These are phyloP conservation scores for Podaxis sp. DNA, from an alignment of 768 basidiomycete species.

Conservation along the genomic window DNA sequence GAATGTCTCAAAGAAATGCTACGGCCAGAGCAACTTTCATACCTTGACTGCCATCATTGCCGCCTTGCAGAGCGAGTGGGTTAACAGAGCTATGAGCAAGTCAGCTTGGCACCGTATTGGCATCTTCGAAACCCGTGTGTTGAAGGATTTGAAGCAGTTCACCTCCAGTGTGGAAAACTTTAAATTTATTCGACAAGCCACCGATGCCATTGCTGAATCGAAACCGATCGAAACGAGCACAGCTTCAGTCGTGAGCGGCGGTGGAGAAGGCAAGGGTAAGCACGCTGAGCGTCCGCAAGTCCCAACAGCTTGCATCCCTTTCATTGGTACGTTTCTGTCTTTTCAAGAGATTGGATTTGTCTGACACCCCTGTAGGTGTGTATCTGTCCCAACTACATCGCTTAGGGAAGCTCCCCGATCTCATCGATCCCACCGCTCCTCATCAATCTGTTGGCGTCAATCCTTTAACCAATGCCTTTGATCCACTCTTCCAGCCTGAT, in stretches of 20 bases:
- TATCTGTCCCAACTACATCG: constrained; percentile 74
- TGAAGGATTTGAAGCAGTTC: constrained; percentile 70
- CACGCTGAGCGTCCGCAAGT: constrained; percentile 37
- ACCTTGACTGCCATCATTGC: constrained; percentile 79
- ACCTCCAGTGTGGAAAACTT: constrained; percentile 68
- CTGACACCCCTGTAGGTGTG: constrained; percentile 46
- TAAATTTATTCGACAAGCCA: constrained; percentile 66
- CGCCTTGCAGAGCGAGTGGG: constrained; percentile 71
- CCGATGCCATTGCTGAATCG: constrained; percentile 63
- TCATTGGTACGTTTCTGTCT: constrained; percentile 58
- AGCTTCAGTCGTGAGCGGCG: constrained; percentile 49
- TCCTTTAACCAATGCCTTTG: constrained; percentile 58
- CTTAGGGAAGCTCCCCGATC: constrained; percentile 67
- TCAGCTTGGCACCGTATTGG: constrained; percentile 63
- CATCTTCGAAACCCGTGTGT: constrained; percentile 70
- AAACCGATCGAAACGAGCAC: constrained; percentile 58
- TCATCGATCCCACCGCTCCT: constrained; percentile 83
- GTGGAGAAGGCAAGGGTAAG: constrained; percentile 38
- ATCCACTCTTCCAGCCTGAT: constrained; percentile 72
- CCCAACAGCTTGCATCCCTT: constrained; percentile 72
- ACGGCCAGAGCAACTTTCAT: constrained; percentile 73
- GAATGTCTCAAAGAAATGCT: constrained; percentile 67
- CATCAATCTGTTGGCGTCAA: constrained; percentile 67
- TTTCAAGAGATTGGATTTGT: not conserved
- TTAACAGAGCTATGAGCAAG: constrained; percentile 64